phyloP scores from a whole-genome alignment of 2,329 filamentous ascomycete species.

The Aureobasidium sp. region DNA sequence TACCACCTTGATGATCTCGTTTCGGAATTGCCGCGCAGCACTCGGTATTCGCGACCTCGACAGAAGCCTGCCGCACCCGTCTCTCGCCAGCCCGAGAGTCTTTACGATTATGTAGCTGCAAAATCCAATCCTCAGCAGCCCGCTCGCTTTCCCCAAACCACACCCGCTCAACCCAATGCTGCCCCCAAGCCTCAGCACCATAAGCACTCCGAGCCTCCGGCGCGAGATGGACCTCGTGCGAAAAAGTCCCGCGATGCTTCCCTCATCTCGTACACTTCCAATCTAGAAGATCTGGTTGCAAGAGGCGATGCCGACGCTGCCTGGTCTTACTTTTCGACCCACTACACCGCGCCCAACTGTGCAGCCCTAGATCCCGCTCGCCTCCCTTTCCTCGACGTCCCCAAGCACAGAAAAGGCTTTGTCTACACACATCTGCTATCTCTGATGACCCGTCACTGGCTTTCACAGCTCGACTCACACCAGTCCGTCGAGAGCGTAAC shows the following conservation, averaged over 20 bases:
- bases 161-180: neutral
- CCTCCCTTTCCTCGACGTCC: conserved; percentile 1
- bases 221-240: neutral
- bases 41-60: conserved; percentile 10
- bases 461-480: neutral
- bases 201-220: neutral
- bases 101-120: conserved; percentile 9
- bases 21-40: conserved; percentile 1
- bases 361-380: neutral
- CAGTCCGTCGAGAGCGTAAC: neutral
- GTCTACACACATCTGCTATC: neutral
- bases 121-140: neutral
- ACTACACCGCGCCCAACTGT: conserved; percentile 5
- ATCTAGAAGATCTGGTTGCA: neutral
- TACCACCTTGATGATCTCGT: conserved; percentile 6
- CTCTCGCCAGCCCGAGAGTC: neutral
- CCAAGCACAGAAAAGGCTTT: neutral
- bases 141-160: neutral
- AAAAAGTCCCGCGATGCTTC: neutral
- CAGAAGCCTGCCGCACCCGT: neutral
- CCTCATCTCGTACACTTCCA: conserved; percentile 1
- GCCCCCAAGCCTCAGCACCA: neutral
- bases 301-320: neutral
- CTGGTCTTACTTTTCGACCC: conserved; percentile 3
- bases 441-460: neutral